A percentile compares a stretch with the other conserved stretches of the same genome.
Evolutionary conservation across 768 basidiomycete genomes (phyloP).

Genomic region (Leccinum imitatum): DNA sequence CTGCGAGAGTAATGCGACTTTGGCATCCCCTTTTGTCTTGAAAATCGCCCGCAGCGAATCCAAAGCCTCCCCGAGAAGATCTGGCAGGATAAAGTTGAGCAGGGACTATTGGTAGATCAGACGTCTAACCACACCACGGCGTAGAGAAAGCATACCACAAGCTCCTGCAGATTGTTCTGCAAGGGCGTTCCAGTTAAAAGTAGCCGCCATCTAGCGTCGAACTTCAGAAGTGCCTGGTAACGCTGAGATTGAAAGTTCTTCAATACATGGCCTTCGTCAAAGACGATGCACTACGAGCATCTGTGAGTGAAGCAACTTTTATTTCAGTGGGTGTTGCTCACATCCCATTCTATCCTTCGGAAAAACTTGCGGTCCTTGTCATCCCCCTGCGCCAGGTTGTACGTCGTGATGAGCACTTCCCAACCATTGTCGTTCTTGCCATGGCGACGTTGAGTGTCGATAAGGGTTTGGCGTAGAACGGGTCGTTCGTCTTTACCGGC

Average conservation of each 20-base stretch:
- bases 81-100: slow-evolving; percentile 96
- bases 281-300: slow-evolving; percentile 74
- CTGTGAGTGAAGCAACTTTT: background rate
- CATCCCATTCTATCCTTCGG: slow-evolving; percentile 88
- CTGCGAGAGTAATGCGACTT: slow-evolving; percentile 83
- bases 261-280: slow-evolving; percentile 95
- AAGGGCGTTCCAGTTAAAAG: slow-evolving; percentile 94
- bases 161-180: slow-evolving; percentile 88
- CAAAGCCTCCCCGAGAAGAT: slow-evolving; percentile 78
- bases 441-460: slow-evolving; percentile 52
- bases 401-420: slow-evolving; percentile 96
- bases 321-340: slow-evolving; percentile 40
- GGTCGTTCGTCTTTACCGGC: slow-evolving; percentile 87
- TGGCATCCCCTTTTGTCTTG: slow-evolving; percentile 93
- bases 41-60: slow-evolving; percentile 89
- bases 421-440: slow-evolving; percentile 60
- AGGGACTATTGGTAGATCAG: slow-evolving; percentile 61
- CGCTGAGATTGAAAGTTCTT: slow-evolving; percentile 99
- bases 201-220: slow-evolving; percentile 85
- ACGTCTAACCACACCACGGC: slow-evolving; percentile 5
- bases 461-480: slow-evolving; percentile 67
- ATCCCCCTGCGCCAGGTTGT: slow-evolving; percentile 90
- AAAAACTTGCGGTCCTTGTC: slow-evolving; percentile 91
- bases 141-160: slow-evolving; percentile 58
- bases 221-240: slow-evolving; percentile 84